phyloP scores from a whole-genome alignment of 225 moss, liverwort and hornwort genomes.

The Bryoerythrophyllum caledonicum region DNA sequence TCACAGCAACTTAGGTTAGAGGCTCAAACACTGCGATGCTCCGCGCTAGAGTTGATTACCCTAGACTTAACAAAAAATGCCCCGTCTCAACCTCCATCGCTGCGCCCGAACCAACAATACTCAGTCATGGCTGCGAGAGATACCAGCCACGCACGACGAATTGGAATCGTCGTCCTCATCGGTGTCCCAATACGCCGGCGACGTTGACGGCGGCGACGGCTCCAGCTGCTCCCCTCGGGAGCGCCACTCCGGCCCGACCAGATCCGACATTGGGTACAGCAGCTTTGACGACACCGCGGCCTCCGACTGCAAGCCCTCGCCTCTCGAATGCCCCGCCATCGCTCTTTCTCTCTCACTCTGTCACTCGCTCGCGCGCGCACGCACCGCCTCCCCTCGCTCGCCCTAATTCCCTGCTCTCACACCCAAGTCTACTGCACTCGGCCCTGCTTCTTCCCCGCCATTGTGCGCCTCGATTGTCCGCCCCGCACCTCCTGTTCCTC shows the following conservation, averaged over 20 bases:
- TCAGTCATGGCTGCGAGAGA: slow-evolving; percentile 7
- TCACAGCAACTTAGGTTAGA: background rate
- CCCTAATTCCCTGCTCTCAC: background rate
- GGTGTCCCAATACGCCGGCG: slow-evolving; percentile 97
- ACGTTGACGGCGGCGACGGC: slow-evolving; percentile 94
- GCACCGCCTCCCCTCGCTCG: slow-evolving; percentile 37
- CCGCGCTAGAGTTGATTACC: slow-evolving; percentile 6
- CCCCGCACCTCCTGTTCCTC: slow-evolving; percentile 6
- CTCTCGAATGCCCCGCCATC: slow-evolving; percentile 91
- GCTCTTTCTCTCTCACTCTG: slow-evolving; percentile 6
- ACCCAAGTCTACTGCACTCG: slow-evolving; percentile 14
- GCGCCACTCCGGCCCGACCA: slow-evolving; percentile 74
- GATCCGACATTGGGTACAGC: slow-evolving; percentile 75
- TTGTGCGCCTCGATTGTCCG: slow-evolving; percentile 36
- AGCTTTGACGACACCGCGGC: slow-evolving; percentile 77
- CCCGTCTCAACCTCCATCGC: background rate
- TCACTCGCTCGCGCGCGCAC: background rate
- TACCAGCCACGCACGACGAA: slow-evolving; percentile 85
- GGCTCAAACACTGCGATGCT: background rate
- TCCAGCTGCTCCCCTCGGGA: slow-evolving; percentile 99
- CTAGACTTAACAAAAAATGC: slow-evolving; percentile 35
- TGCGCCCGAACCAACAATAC: background rate
- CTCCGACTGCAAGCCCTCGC: slow-evolving; percentile 62
- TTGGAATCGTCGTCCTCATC: slow-evolving; percentile 92
- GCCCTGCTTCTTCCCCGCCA: slow-evolving; percentile 12